A percentile compares a stretch with the other conserved stretches of the same genome.
These are phyloP conservation scores for Arabis alpina DNA, from an alignment of 345 rosid species.

Conservation along the genomic window DNA sequence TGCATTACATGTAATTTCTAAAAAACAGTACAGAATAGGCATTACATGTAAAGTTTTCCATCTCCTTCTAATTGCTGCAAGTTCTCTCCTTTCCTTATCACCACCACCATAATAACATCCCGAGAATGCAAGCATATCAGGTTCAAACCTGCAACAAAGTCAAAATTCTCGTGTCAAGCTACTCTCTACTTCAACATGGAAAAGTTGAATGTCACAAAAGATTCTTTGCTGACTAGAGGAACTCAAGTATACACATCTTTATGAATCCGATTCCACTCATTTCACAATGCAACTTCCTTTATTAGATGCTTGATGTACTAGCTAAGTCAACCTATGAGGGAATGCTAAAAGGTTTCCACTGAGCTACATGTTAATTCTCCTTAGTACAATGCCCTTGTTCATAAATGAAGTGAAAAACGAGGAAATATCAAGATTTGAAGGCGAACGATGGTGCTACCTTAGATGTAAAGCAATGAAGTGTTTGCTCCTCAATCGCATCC, in stretches of 20 bases:
- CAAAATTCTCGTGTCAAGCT: too few species aligned
- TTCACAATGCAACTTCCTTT: too few species aligned
- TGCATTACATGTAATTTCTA: neutral
- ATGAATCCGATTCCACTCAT: too few species aligned
- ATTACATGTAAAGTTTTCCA: constrained; percentile 97
- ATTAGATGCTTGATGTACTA: too few species aligned
- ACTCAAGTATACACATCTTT: too few species aligned
- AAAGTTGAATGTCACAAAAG: too few species aligned
- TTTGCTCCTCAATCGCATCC: constrained; percentile 79
- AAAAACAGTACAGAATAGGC: neutral
- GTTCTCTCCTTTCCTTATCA: constrained; percentile 83
- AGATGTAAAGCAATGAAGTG: constrained; percentile 89
- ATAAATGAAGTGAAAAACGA: neutral
- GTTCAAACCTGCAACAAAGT: constrained; percentile 84
- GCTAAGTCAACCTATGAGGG: too few species aligned
- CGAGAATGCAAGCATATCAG: constrained; percentile 99
- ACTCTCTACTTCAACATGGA: too few species aligned
- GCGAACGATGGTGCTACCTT: constrained; percentile 53
- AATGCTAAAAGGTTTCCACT: too few species aligned
- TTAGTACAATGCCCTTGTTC: too few species aligned
- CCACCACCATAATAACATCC: constrained; percentile 99
- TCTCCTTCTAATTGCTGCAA: constrained; percentile 89
- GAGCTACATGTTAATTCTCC: too few species aligned
- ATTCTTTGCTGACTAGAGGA: too few species aligned
- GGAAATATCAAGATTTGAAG: neutral